Evolutionary conservation across 202 grass and related monocot species (phyloP).

Genomic region (Schoenoplectus triqueter): DNA sequence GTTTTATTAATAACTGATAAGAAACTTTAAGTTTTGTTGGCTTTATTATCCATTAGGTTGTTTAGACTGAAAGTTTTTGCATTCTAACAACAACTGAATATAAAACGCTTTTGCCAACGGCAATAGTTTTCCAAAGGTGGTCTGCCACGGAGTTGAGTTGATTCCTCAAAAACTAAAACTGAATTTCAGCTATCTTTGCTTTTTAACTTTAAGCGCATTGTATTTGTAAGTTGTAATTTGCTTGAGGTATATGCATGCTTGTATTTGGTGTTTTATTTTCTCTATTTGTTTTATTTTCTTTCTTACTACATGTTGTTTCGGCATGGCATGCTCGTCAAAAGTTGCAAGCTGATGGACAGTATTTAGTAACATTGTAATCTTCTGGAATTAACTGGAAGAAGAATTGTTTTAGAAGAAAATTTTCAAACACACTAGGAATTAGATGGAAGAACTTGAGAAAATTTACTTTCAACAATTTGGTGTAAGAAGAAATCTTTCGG

Average conservation of each 20-base stretch:
- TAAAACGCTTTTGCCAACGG: background rate
- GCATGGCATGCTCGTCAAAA: too few relatives aligned
- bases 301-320: background rate
- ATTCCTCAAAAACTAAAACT: background rate
- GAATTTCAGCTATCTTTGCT: background rate
- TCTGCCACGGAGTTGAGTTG: background rate
- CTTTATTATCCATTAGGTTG: background rate
- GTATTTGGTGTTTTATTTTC: background rate
- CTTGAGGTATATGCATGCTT: conserved; percentile 4
- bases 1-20: background rate
- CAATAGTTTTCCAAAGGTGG: background rate
- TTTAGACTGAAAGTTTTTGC: background rate
- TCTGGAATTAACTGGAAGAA: too few relatives aligned
- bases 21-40: background rate
- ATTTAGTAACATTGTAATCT: too few relatives aligned
- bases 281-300: background rate
- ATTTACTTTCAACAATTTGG: too few relatives aligned
- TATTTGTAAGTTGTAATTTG: background rate
- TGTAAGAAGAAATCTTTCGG: too few relatives aligned
- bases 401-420: too few relatives aligned
- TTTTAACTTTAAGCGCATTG: background rate
- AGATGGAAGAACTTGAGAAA: too few relatives aligned
- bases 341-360: too few relatives aligned
- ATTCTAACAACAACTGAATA: background rate
- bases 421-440: too few relatives aligned